Evolutionary conservation across 2,329 filamentous ascomycete species (phyloP).

Genomic region (Simplicillium aogashimaense): DNA sequence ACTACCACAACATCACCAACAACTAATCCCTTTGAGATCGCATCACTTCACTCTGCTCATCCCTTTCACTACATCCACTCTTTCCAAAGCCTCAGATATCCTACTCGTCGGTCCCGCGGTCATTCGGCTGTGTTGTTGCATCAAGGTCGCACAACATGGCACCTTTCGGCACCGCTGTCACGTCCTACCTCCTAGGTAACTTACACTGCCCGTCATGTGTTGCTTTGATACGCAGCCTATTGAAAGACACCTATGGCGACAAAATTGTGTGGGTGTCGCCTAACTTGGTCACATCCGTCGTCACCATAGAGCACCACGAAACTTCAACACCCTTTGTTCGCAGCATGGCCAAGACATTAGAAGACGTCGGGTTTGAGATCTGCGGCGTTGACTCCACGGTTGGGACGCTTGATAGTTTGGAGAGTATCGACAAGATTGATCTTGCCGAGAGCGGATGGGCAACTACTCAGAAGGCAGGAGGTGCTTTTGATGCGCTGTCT

Average conservation of each 20-base stretch:
- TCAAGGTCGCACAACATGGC: constrained; percentile 14
- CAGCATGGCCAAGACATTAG: constrained; percentile 35
- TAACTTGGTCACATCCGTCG: constrained; percentile 61
- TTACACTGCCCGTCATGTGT: constrained; percentile 73
- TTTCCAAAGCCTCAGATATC: too few relatives aligned
- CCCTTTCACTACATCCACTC: too few relatives aligned
- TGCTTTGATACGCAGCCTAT: constrained; percentile 49
- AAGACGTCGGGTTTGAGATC: constrained; percentile 50
- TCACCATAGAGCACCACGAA: constrained; percentile 47
- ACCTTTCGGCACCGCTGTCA: constrained; percentile 29
- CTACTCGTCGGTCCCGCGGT: neutral
- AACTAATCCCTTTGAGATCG: too few relatives aligned
- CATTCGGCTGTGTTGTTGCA: neutral
- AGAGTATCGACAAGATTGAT: constrained; percentile 12
- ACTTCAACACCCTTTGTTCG: constrained; percentile 30
- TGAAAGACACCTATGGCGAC: constrained; percentile 35
- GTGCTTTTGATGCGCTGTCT: constrained; percentile 19
- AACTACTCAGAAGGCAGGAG: constrained; percentile 8
- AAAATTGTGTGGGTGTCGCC: constrained; percentile 51
- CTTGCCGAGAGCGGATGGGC: constrained; percentile 13
- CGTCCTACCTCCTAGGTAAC: constrained; percentile 59
- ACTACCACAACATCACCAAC: too few relatives aligned
- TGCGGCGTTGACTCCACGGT: constrained; percentile 33
- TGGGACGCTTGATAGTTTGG: constrained; percentile 17
- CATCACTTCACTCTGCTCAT: neutral